Percentiles rank a stretch among this genome's conserved stretches.
Evolutionary conservation across 1,139 yeast species (phyloP).

Genomic region (Scheffersomyces insectosa): DNA sequence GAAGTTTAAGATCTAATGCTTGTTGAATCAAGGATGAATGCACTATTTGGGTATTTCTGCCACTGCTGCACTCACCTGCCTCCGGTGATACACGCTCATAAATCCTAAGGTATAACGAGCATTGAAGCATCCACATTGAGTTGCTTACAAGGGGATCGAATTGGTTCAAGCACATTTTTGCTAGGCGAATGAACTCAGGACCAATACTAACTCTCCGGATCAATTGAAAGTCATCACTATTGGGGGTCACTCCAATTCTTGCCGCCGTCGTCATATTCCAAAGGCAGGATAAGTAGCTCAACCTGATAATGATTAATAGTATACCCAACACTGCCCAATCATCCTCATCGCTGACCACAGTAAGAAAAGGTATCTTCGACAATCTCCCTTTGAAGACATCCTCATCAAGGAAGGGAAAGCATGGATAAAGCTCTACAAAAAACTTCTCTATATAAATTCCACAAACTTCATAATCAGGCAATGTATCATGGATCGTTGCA

Average conservation of each 20-base stretch:
- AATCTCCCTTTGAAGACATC: neutral
- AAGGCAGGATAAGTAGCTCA: neutral
- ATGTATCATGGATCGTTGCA: no score
- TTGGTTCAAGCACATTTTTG: neutral
- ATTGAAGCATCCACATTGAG: neutral
- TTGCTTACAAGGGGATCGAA: neutral
- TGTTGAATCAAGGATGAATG: neutral
- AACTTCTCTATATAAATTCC: neutral
- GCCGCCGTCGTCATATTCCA: neutral
- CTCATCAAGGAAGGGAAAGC: neutral
- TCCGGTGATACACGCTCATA: neutral
- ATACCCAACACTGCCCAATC: neutral
- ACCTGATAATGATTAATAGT: neutral
- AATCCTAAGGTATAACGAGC: neutral
- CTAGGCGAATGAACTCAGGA: neutral
- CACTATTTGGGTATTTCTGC: neutral
- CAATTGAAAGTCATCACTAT: neutral
- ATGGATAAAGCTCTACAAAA: neutral
- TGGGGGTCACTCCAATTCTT: neutral
- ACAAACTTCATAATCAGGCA: neutral
- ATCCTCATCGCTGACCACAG: neutral
- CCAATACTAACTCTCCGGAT: neutral
- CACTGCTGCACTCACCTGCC: neutral
- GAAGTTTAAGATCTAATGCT: neutral
- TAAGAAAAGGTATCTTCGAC: neutral